phyloP scores from a whole-genome alignment of 371 early-diverging fungal genomes.

The Mortierella polycephala region DNA sequence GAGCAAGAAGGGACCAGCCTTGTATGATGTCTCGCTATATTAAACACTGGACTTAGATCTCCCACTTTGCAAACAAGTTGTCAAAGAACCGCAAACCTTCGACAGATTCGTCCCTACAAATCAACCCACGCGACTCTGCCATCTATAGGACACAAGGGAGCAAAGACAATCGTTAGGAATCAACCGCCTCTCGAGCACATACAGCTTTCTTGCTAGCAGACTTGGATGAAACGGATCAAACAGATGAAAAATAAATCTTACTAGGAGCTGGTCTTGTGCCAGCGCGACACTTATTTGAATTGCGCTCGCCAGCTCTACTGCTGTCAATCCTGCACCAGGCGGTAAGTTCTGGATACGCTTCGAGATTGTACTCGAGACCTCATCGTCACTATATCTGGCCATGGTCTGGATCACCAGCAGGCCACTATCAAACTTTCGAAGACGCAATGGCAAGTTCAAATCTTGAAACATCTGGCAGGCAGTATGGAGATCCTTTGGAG shows the following conservation, averaged over 20 bases:
- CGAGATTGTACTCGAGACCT: constrained; percentile 68
- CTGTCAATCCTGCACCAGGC: constrained; percentile 67
- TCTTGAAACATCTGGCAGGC: constrained; percentile 74
- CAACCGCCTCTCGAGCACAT: background rate
- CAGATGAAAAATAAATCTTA: constrained; percentile 36
- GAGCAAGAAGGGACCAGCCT: too few species aligned
- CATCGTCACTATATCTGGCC: constrained; percentile 75
- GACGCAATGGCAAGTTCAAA: constrained; percentile 74
- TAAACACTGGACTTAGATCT: constrained; percentile 15
- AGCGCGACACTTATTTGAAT: constrained; percentile 74
- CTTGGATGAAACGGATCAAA: background rate
- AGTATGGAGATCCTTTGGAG: constrained; percentile 86
- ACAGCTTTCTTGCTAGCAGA: too few species aligned
- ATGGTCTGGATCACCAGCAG: constrained; percentile 75
- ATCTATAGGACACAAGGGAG: constrained; percentile 59
- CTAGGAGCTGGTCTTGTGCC: constrained; percentile 80
- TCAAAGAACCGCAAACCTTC: constrained; percentile 86
- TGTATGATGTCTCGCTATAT: background rate
- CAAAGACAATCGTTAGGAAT: background rate
- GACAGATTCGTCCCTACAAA: constrained; percentile 90
- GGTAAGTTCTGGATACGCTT: constrained; percentile 62
- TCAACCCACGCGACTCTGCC: constrained; percentile 77
- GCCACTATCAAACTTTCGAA: constrained; percentile 83
- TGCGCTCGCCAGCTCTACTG: constrained; percentile 74
- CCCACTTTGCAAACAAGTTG: constrained; percentile 65